These are phyloP conservation scores for Syzygium aqueum DNA, from an alignment of 345 rosid genomes.

Conservation along the genomic window DNA sequence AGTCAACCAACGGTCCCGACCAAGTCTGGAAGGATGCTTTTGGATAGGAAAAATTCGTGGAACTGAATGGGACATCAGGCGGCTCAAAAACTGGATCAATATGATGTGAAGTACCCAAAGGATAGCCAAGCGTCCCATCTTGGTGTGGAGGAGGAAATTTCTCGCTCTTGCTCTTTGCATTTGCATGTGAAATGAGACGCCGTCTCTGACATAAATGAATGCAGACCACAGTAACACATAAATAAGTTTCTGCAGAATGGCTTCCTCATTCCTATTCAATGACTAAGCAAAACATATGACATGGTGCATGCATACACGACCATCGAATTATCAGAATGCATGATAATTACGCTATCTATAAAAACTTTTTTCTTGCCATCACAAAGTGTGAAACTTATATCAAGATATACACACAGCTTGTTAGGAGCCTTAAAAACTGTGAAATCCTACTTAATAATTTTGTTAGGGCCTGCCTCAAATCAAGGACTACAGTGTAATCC, in stretches of 20 bases:
- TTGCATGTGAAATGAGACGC: slow-evolving; percentile 80
- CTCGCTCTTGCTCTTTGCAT: slow-evolving; percentile 95
- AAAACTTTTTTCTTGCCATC: neutral
- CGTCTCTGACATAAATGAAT: slow-evolving; percentile 41
- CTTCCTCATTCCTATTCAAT: neutral
- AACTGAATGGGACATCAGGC: slow-evolving; percentile 58
- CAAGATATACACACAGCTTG: neutral
- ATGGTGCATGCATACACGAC: neutral
- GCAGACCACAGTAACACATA: neutral
- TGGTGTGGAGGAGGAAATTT: slow-evolving; percentile 97
- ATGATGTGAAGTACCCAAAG: slow-evolving; percentile 76
- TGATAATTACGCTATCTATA: neutral
- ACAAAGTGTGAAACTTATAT: neutral
- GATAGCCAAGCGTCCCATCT: slow-evolving; percentile 79
- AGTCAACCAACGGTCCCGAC: slow-evolving; percentile 85
- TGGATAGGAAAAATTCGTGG: slow-evolving; percentile 56
- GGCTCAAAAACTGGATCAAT: slow-evolving; percentile 58
- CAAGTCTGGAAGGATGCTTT: slow-evolving; percentile 75
- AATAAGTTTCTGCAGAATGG: neutral
- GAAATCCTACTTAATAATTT: neutral
- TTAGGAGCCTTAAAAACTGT: neutral
- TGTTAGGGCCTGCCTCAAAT: neutral
- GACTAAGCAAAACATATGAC: neutral
- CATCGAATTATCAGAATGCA: neutral
- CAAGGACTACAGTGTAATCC: neutral